A percentile compares a stretch with the other conserved stretches of the same genome.
These are phyloP conservation scores for Penicillium sp. DNA, from an alignment of 2,329 filamentous ascomycete species.

Conservation along the genomic window DNA sequence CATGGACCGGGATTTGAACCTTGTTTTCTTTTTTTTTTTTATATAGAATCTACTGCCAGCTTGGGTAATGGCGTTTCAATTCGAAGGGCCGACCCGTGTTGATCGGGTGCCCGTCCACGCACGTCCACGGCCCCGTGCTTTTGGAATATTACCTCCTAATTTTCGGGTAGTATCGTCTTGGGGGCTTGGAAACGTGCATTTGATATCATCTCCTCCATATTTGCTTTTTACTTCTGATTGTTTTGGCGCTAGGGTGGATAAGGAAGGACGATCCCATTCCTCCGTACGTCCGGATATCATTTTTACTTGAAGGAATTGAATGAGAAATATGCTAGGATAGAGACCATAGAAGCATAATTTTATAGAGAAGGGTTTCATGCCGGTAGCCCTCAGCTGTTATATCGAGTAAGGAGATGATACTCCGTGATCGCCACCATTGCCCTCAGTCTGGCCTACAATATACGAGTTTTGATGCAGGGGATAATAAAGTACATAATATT, in stretches of 20 bases:
- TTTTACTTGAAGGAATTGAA: not conserved
- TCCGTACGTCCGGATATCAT: not conserved
- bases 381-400: not conserved
- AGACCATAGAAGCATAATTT: not conserved
- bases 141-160: too few species aligned
- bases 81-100: conserved; percentile 8
- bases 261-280: not conserved
- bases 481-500: not conserved
- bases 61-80: not conserved
- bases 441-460: not conserved
- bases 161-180: not conserved
- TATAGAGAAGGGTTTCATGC: not conserved
- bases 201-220: not conserved
- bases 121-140: too few species aligned
- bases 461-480: not conserved
- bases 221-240: not conserved
- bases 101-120: not conserved
- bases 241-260: not conserved
- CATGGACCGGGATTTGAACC: not conserved
- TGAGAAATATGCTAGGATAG: not conserved
- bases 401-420: not conserved
- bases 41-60: not conserved
- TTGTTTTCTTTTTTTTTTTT: not conserved
- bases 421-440: not conserved
- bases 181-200: too few species aligned